Percentiles rank a stretch among this genome's conserved stretches.
Evolutionary conservation across 129 eudicot species (phyloP).

Genomic region (Deinandra increscens): DNA sequence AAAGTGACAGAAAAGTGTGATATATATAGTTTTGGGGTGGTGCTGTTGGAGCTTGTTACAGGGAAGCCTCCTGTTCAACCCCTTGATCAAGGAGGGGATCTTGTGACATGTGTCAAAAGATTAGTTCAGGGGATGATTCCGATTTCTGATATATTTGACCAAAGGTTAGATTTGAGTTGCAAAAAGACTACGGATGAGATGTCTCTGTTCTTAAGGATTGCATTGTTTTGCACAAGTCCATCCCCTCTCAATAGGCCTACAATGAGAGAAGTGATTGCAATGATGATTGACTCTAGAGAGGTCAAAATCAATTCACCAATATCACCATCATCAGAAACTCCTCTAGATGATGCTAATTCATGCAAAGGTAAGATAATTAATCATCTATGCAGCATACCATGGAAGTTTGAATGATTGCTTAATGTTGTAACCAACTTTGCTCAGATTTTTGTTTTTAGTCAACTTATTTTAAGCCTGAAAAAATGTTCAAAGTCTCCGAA

Average conservation of each 20-base stretch:
- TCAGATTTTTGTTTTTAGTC: neutral
- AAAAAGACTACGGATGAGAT: conserved; percentile 56
- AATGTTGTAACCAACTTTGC: neutral
- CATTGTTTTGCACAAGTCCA: conserved; percentile 75
- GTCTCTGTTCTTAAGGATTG: conserved; percentile 74
- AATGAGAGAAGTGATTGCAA: conserved; percentile 77
- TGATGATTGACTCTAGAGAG: conserved; percentile 74
- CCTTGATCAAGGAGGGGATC: conserved; percentile 81
- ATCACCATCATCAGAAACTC: conserved; percentile 79
- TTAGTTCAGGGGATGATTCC: conserved; percentile 37
- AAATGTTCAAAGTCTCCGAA: too few relatives aligned
- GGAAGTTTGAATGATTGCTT: neutral
- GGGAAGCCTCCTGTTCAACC: conserved; percentile 92
- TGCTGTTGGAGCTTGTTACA: conserved; percentile 73
- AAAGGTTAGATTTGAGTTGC: conserved; percentile 61
- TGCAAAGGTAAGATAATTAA: conserved; percentile 40
- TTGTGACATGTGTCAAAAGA: conserved; percentile 73
- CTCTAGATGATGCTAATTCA: conserved; percentile 48
- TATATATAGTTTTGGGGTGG: conserved; percentile 90
- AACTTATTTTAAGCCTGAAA: neutral
- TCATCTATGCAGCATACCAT: neutral
- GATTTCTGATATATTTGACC: conserved; percentile 49
- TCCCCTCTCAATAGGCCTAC: conserved; percentile 82
- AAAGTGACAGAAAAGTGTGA: conserved; percentile 93
- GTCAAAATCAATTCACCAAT: conserved; percentile 34